Evolutionary conservation across 768 basidiomycete genomes (phyloP).

Genomic region (Coprinopsis sp.): DNA sequence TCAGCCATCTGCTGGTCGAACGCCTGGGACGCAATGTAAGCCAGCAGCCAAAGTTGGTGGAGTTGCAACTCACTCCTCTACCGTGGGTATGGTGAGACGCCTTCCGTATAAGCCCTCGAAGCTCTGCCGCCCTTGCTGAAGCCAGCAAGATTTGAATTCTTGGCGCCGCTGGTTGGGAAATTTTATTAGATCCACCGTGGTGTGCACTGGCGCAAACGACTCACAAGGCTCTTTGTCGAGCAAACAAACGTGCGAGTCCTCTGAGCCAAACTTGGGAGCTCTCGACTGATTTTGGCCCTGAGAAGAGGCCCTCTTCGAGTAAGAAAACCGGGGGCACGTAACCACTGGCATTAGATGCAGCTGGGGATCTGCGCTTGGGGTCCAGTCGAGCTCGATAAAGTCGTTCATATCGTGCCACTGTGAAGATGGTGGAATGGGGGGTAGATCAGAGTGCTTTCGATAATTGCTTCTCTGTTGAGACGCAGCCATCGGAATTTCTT

Average conservation of each 20-base stretch:
- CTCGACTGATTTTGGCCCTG: slow-evolving; percentile 36
- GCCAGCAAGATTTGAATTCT: slow-evolving; percentile 63
- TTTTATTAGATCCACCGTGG: not conserved
- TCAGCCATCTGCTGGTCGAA: slow-evolving; percentile 16
- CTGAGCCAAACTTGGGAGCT: slow-evolving; percentile 79
- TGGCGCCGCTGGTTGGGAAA: slow-evolving; percentile 44
- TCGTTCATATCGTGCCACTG: slow-evolving; percentile 79
- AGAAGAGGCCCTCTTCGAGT: slow-evolving; percentile 62
- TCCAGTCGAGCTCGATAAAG: slow-evolving; percentile 75
- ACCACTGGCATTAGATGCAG: slow-evolving; percentile 69
- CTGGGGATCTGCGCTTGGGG: slow-evolving; percentile 45
- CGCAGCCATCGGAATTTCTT: slow-evolving; percentile 44
- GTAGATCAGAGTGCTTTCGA: slow-evolving; percentile 42
- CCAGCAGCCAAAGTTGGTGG: not conserved
- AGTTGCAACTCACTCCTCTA: not conserved
- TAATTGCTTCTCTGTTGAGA: slow-evolving; percentile 46
- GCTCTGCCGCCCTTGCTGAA: slow-evolving; percentile 45
- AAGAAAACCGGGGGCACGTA: slow-evolving; percentile 80
- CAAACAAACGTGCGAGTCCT: slow-evolving; percentile 77
- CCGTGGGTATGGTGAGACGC: not conserved
- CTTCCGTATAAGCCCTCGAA: slow-evolving; percentile 23
- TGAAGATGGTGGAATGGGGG: slow-evolving; percentile 38
- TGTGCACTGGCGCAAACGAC: slow-evolving; percentile 26
- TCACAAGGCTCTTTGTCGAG: slow-evolving; percentile 68
- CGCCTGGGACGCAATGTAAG: slow-evolving; percentile 2